Evolutionary conservation across 768 basidiomycete genomes (phyloP).

Genomic region (Sporobolomyces roseus): DNA sequence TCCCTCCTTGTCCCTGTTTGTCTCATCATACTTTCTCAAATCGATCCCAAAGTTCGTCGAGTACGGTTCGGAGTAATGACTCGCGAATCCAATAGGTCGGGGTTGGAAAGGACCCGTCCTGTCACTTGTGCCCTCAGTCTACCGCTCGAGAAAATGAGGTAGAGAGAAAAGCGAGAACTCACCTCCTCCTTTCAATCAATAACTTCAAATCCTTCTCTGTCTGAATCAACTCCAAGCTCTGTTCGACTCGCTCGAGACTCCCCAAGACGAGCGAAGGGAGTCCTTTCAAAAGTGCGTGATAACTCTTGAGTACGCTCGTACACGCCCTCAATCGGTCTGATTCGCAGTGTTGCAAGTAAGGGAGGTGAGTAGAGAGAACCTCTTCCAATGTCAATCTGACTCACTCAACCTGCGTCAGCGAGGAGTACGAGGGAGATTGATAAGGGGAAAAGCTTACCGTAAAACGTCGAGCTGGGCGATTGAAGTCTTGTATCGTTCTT

Average conservation of each 20-base stretch:
- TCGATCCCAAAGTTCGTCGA: slow-evolving; percentile 36
- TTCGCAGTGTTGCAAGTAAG: slow-evolving; percentile 36
- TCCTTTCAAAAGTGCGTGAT: slow-evolving; percentile 8
- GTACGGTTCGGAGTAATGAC: slow-evolving; percentile 38
- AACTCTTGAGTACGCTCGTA: slow-evolving; percentile 23
- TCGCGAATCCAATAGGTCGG: slow-evolving; percentile 65
- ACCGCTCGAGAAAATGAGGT: no score
- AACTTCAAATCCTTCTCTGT: slow-evolving; percentile 27
- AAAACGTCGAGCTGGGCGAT: slow-evolving; percentile 22
- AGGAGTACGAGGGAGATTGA: neutral
- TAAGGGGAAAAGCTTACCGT: neutral
- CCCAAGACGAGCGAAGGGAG: slow-evolving; percentile 6
- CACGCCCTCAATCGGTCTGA: slow-evolving; percentile 36
- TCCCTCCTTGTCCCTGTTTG: slow-evolving; percentile 51
- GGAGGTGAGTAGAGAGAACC: slow-evolving; percentile 26
- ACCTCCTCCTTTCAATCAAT: slow-evolving; percentile 31
- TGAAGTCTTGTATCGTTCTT: slow-evolving; percentile 26
- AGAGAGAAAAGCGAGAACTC: no score
- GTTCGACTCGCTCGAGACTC: slow-evolving; percentile 10
- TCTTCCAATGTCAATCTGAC: slow-evolving; percentile 32
- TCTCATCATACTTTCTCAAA: slow-evolving; percentile 38
- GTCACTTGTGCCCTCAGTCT: no score
- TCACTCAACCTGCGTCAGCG: neutral
- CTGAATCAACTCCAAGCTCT: slow-evolving; percentile 24
- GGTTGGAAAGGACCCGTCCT: slow-evolving; percentile 90